A percentile compares a stretch with the other conserved stretches of the same genome.
Evolutionary conservation across 345 rosid genomes (phyloP).

Genomic region (Cochlearia excelsa): DNA sequence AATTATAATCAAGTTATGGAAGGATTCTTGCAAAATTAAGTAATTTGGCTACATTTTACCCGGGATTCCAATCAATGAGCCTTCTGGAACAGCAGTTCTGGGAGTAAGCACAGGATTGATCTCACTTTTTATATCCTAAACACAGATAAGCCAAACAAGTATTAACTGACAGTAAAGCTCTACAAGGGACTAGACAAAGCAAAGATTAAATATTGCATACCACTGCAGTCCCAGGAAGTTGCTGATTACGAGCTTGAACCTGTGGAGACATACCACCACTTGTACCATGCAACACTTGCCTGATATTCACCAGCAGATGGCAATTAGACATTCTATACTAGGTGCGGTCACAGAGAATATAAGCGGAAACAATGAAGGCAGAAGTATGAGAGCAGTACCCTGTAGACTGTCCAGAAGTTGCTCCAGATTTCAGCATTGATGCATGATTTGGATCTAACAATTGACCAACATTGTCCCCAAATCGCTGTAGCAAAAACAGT

Average conservation of each 20-base stretch:
- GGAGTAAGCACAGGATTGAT: slow-evolving; percentile 82
- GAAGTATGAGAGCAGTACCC: slow-evolving; percentile 57
- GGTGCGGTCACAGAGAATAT: slow-evolving; percentile 6
- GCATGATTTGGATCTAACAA: slow-evolving; percentile 87
- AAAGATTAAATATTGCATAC: slow-evolving; percentile 42
- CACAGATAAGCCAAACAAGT: slow-evolving; percentile 37
- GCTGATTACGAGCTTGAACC: slow-evolving; percentile 84
- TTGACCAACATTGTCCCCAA: slow-evolving; percentile 80
- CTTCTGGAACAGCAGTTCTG: slow-evolving; percentile 83
- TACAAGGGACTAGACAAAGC: slow-evolving; percentile 6
- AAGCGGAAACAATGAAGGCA: slow-evolving; percentile 25
- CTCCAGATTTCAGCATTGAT: slow-evolving; percentile 77
- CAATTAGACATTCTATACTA: slow-evolving; percentile 14
- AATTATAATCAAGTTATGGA: not conserved
- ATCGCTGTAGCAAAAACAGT: slow-evolving; percentile 56
- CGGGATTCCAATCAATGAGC: slow-evolving; percentile 85
- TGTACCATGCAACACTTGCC: slow-evolving; percentile 92
- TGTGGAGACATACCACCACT: slow-evolving; percentile 88
- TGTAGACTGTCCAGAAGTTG: slow-evolving; percentile 73
- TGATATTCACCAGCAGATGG: slow-evolving; percentile 38
- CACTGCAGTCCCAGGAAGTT: slow-evolving; percentile 65
- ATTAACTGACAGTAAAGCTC: slow-evolving; percentile 1
- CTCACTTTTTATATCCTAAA: slow-evolving; percentile 88
- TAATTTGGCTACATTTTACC: slow-evolving; percentile 45
- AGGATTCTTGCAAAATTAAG: slow-evolving; percentile 8